Percentiles rank a stretch among this genome's conserved stretches.
Evolutionary conservation across 2,329 filamentous ascomycete genomes (phyloP).

Genomic region (Aspergillus sp.): DNA sequence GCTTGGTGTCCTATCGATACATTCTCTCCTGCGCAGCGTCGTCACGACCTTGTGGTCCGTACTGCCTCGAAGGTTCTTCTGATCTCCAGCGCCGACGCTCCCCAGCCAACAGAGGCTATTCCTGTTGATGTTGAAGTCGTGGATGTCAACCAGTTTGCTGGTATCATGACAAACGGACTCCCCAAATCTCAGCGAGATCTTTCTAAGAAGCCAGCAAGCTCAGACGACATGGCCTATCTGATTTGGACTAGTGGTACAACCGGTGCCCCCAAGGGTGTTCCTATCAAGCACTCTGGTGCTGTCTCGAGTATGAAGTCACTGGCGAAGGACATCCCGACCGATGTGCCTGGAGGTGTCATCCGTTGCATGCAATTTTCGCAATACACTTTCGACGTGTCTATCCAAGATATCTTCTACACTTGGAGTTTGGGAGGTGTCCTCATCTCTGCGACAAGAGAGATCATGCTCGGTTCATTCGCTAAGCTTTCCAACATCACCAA

Average conservation of each 20-base stretch:
- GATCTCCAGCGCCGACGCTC: conserved; percentile 16
- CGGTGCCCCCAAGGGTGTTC: conserved; percentile 35
- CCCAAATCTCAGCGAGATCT: neutral
- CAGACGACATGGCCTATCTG: conserved; percentile 28
- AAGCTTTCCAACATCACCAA: conserved; percentile 19
- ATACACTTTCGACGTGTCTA: conserved; percentile 38
- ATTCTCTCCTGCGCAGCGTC: conserved; percentile 32
- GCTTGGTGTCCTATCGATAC: conserved; percentile 40
- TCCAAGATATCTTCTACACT: conserved; percentile 29
- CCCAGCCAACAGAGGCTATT: conserved; percentile 18
- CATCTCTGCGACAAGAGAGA: conserved; percentile 21
- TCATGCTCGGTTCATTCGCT: conserved; percentile 24
- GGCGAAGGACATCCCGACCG: conserved; percentile 24
- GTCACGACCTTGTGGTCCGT: conserved; percentile 34
- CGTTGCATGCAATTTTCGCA: conserved; percentile 35
- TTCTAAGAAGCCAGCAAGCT: conserved; percentile 2
- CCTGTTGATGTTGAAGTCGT: conserved; percentile 22
- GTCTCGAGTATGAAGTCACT: conserved; percentile 33
- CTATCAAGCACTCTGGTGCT: conserved; percentile 32
- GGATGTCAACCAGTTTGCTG: conserved; percentile 20
- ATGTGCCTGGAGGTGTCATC: conserved; percentile 19
- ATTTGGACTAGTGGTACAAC: conserved; percentile 38
- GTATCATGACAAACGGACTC: neutral
- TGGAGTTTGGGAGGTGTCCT: conserved; percentile 23
- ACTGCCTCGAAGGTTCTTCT: conserved; percentile 28